phyloP scores from a whole-genome alignment of 768 basidiomycete species.

The Tremella fuciformis region DNA sequence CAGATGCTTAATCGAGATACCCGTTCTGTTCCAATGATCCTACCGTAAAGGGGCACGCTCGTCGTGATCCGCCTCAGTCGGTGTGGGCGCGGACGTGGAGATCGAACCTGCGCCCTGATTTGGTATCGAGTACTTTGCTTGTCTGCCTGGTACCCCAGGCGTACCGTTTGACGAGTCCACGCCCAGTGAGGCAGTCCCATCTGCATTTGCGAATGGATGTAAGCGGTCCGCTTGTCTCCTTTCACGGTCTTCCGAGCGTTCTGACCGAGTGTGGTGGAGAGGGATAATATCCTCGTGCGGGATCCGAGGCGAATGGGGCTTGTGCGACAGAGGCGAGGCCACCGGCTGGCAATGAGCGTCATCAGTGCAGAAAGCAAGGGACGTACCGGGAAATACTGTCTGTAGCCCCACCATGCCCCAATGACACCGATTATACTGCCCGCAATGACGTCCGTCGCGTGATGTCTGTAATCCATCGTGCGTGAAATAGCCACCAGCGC shows the following conservation, averaged over 20 bases:
- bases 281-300: slow-evolving; percentile 15
- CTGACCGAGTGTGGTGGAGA: background rate
- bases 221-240: no score
- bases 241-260: background rate
- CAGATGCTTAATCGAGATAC: no score
- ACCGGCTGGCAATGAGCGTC: slow-evolving; percentile 19
- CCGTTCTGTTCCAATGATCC: no score
- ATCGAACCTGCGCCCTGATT: no score
- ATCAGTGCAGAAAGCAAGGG: background rate
- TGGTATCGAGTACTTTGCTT: no score
- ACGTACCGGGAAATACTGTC: slow-evolving; percentile 48
- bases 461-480: slow-evolving; percentile 50
- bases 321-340: slow-evolving; percentile 27
- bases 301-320: slow-evolving; percentile 43
- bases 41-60: no score
- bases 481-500: slow-evolving; percentile 39
- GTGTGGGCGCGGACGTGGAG: no score
- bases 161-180: no score
- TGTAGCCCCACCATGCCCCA: slow-evolving; percentile 41
- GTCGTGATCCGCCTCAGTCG: no score
- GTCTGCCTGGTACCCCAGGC: no score
- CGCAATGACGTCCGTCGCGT: slow-evolving; percentile 48
- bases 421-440: slow-evolving; percentile 43
- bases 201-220: no score
- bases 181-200: no score